These are phyloP conservation scores for Ramalina intermedia DNA, from an alignment of 495 filamentous ascomycete genomes.

Conservation along the genomic window DNA sequence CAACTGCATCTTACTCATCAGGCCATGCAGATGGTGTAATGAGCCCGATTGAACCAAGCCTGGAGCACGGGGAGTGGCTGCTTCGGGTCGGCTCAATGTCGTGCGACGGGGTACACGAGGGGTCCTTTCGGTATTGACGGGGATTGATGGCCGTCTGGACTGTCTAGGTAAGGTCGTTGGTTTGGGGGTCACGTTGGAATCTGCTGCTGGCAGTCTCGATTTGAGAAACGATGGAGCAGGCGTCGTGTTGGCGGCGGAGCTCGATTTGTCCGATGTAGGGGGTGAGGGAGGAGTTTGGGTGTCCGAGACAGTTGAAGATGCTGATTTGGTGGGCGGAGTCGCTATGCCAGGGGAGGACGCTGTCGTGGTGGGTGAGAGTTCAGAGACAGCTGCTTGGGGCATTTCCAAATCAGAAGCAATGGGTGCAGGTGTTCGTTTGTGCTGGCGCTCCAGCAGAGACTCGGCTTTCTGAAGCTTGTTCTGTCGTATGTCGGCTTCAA, in stretches of 20 bases:
- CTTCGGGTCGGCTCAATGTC: conserved; percentile 24
- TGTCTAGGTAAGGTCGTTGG: conserved; percentile 28
- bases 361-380: conserved; percentile 44
- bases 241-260: conserved; percentile 26
- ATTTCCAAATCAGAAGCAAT: conserved; percentile 19
- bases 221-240: conserved; percentile 18
- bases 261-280: conserved; percentile 37
- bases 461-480: conserved; percentile 72
- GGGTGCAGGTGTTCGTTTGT: conserved; percentile 32
- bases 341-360: conserved; percentile 60
- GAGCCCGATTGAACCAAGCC: conserved; percentile 66
- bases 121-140: conserved; percentile 28
- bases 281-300: conserved; percentile 58
- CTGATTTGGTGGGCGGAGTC: conserved; percentile 53
- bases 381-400: conserved; percentile 31
- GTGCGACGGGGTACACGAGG: conserved; percentile 27
- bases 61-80: conserved; percentile 16
- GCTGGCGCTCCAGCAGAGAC: conserved; percentile 33
- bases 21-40: conserved; percentile 76
- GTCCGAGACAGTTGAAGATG: conserved; percentile 57
- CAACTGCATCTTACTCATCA: conserved; percentile 93
- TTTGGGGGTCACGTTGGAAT: conserved; percentile 34
- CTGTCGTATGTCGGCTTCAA: conserved; percentile 86
- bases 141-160: conserved; percentile 39
- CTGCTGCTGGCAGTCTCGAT: conserved; percentile 26